Evolutionary conservation across 768 basidiomycete genomes (phyloP).

Genomic region (Butyriboletus loyo): DNA sequence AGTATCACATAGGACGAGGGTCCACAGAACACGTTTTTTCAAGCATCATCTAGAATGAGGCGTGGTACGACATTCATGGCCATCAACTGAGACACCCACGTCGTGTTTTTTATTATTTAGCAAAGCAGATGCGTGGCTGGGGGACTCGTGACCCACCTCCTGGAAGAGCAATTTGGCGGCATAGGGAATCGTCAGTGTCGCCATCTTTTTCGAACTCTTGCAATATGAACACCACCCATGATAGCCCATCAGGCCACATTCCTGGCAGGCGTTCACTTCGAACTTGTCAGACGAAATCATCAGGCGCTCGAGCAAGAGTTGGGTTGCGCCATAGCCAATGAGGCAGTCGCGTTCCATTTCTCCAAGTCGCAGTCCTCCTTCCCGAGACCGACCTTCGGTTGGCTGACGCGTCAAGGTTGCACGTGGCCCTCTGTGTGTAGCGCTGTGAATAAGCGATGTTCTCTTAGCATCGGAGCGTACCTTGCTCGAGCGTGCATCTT

Average conservation of each 20-base stretch:
- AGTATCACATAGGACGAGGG: not conserved
- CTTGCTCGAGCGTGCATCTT: slow-evolving; percentile 99
- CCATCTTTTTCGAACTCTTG: slow-evolving; percentile 96
- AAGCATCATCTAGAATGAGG: slow-evolving; percentile 79
- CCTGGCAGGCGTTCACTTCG: slow-evolving; percentile 92
- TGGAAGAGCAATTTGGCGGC: slow-evolving; percentile 92
- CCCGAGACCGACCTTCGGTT: slow-evolving; percentile 96
- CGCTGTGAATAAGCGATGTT: slow-evolving; percentile 6
- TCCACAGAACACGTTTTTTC: slow-evolving; percentile 14
- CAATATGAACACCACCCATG: slow-evolving; percentile 97
- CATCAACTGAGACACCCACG: slow-evolving; percentile 60
- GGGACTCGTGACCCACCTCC: slow-evolving; percentile 51
- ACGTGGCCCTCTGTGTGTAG: slow-evolving; percentile 72
- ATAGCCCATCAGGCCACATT: slow-evolving; percentile 93
- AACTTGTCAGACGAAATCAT: slow-evolving; percentile 99
- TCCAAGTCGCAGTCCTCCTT: slow-evolving; percentile 93
- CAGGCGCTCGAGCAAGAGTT: slow-evolving; percentile 90
- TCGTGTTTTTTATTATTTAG: slow-evolving; percentile 1
- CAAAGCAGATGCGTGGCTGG: not conserved
- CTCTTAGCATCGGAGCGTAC: slow-evolving; percentile 39
- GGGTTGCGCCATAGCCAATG: slow-evolving; percentile 98
- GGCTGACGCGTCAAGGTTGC: slow-evolving; percentile 97
- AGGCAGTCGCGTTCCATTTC: slow-evolving; percentile 99
- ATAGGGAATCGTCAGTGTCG: slow-evolving; percentile 93
- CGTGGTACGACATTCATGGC: slow-evolving; percentile 96